phyloP scores from a whole-genome alignment of 2,329 filamentous ascomycete species.

The Stagonosporopsis cucurbitacearum region DNA sequence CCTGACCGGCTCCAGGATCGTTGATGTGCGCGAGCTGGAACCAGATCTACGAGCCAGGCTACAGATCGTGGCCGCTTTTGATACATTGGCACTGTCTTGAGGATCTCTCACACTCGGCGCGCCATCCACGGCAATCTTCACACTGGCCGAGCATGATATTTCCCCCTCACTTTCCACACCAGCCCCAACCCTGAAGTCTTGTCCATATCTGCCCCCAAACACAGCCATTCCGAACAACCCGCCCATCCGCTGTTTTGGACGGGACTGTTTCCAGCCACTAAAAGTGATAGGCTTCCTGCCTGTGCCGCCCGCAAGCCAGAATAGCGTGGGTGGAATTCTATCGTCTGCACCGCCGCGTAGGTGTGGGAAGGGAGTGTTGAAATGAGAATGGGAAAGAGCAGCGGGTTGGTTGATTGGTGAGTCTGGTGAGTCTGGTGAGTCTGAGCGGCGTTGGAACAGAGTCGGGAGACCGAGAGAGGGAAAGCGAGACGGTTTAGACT shows the following conservation, averaged over 20 bases:
- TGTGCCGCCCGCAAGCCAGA: constrained; percentile 35
- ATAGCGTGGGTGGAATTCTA: constrained; percentile 25
- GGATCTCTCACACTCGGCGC: not conserved
- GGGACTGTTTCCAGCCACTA: constrained; percentile 30
- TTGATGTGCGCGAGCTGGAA: not conserved
- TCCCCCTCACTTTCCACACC: not conserved
- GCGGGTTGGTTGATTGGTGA: not conserved
- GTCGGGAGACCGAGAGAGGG: not conserved
- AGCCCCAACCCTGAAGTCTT: not conserved
- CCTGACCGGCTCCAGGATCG: not conserved
- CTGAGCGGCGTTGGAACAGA: not conserved
- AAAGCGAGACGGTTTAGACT: not conserved
- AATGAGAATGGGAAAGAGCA: not conserved
- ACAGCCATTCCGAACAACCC: constrained; percentile 35
- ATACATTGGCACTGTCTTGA: not conserved
- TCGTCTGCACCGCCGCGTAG: constrained; percentile 31
- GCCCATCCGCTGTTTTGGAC: constrained; percentile 31
- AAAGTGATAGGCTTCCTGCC: constrained; percentile 19
- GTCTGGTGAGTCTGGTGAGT: not conserved
- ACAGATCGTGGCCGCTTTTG: not conserved
- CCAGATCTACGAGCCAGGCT: not conserved
- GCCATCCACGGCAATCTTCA: not conserved
- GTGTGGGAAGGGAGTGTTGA: not conserved
- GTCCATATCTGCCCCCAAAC: constrained; percentile 21
- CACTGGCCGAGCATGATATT: not conserved